Evolutionary conservation across 1,139 yeast genomes (phyloP).

Genomic region (Blastobotrys aristatus): DNA sequence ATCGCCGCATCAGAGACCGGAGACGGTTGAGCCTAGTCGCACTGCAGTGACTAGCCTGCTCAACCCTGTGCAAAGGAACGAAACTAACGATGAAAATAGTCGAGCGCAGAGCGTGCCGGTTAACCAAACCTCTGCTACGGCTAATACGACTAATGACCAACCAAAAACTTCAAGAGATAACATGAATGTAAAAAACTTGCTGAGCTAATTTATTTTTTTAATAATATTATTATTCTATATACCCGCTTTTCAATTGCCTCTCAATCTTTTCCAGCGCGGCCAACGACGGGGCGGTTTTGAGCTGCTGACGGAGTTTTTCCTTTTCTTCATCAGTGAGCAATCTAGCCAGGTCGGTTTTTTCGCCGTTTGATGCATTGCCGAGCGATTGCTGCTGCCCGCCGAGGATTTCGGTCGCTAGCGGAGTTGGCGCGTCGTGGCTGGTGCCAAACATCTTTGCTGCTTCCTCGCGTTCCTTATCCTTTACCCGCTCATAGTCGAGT

Average conservation of each 20-base stretch:
- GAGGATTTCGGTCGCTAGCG: constrained; percentile 29
- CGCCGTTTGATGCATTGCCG: constrained; percentile 15
- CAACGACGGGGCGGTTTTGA: constrained; percentile 59
- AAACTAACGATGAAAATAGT: neutral
- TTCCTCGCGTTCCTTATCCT: constrained; percentile 46
- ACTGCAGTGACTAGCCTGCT: constrained; percentile 13
- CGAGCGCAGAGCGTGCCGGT: neutral
- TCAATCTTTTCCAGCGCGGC: constrained; percentile 75
- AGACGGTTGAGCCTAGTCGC: constrained; percentile 7
- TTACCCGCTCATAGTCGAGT: constrained; percentile 64
- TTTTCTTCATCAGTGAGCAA: constrained; percentile 54
- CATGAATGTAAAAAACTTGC: constrained; percentile 2
- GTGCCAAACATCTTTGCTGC: constrained; percentile 47
- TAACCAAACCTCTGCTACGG: too few relatives aligned
- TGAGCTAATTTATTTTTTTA: neutral
- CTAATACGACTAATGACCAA: neutral
- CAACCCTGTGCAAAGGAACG: constrained; percentile 8
- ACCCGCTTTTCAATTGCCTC: constrained; percentile 41
- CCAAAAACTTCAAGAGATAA: neutral
- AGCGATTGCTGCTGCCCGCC: constrained; percentile 26
- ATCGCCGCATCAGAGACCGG: neutral
- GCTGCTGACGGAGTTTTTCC: constrained; percentile 45
- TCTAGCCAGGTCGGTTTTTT: constrained; percentile 33
- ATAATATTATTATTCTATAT: neutral
- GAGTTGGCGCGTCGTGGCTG: constrained; percentile 31